These are phyloP conservation scores for Isatis tinctoria DNA, from an alignment of 345 rosid species.

Conservation along the genomic window DNA sequence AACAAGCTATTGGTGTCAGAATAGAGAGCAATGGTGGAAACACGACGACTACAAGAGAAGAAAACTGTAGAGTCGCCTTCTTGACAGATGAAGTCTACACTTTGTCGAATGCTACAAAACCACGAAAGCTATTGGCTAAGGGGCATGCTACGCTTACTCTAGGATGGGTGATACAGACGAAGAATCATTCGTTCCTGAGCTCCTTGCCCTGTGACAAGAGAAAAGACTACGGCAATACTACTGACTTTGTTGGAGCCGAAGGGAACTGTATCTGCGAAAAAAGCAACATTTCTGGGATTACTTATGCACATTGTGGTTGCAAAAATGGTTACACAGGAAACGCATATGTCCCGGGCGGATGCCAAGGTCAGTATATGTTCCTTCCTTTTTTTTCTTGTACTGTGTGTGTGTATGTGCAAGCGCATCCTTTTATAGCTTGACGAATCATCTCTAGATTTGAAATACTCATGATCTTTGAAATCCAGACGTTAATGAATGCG, in stretches of 20 bases:
- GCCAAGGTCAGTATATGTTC: background rate
- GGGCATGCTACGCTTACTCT: background rate
- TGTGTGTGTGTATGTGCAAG: too few relatives aligned
- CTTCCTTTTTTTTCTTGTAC: background rate
- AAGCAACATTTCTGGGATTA: background rate
- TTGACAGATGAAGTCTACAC: background rate
- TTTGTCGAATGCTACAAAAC: background rate
- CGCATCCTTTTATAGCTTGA: too few relatives aligned
- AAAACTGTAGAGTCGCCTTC: slow-evolving; percentile 6
- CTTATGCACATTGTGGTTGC: too few relatives aligned
- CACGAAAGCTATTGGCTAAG: background rate
- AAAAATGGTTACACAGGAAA: too few relatives aligned
- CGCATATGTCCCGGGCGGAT: too few relatives aligned
- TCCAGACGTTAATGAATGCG: background rate
- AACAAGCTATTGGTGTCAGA: background rate
- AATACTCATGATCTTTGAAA: background rate
- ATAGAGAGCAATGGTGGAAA: background rate
- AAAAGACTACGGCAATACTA: background rate
- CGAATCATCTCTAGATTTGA: too few relatives aligned
- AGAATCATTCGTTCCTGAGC: background rate
- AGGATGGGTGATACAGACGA: slow-evolving; percentile 28
- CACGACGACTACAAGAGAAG: background rate
- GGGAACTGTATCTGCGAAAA: background rate
- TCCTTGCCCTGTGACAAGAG: background rate
- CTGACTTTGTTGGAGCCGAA: background rate